phyloP scores from a whole-genome alignment of 2,329 filamentous ascomycete species.

The Aureobasidium sp. region DNA sequence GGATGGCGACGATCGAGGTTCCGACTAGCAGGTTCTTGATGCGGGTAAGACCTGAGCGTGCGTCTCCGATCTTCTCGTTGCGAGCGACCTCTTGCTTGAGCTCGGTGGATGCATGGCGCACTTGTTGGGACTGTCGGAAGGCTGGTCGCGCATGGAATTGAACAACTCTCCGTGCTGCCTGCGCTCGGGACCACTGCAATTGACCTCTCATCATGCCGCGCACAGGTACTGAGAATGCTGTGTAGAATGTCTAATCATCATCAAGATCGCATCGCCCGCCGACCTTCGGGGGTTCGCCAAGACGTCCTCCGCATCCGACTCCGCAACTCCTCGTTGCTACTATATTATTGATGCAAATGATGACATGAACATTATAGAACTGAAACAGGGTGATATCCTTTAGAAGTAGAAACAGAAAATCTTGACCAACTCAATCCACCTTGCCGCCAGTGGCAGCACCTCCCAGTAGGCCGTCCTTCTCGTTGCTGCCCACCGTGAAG shows the following conservation, averaged over 20 bases:
- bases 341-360: background rate
- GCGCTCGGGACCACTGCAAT: constrained; percentile 7
- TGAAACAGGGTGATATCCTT: background rate
- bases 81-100: constrained; percentile 6
- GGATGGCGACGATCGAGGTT: constrained; percentile 42
- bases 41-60: constrained; percentile 33
- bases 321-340: background rate
- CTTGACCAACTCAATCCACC: constrained; percentile 17
- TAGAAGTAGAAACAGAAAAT: background rate
- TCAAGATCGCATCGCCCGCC: background rate
- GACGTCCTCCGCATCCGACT: background rate
- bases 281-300: constrained; percentile 4
- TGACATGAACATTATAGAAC: background rate
- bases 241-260: background rate
- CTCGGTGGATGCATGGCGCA: constrained; percentile 4
- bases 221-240: background rate
- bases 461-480: constrained; percentile 58
- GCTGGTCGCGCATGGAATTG: background rate
- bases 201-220: constrained; percentile 8
- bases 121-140: background rate
- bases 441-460: constrained; percentile 17
- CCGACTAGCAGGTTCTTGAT: constrained; percentile 44
- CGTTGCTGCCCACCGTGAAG: constrained; percentile 53
- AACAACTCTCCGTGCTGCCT: background rate
- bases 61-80: constrained; percentile 17